phyloP scores from a whole-genome alignment of 1,284 basidiomycete species.

The Apiotrichum gracile region DNA sequence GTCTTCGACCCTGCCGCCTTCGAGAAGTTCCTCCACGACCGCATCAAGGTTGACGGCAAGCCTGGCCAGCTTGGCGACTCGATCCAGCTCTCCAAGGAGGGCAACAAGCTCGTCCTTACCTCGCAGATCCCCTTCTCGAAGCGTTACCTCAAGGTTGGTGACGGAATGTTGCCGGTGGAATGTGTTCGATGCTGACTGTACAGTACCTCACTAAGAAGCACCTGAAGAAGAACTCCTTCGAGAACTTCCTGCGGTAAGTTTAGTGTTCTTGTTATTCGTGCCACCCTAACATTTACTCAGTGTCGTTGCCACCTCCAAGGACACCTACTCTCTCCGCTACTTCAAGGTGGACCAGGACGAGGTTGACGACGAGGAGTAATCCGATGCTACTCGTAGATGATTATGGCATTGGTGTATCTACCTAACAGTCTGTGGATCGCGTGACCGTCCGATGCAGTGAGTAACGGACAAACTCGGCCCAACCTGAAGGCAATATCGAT shows the following conservation, averaged over 20 bases:
- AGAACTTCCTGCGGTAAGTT: constrained; percentile 46
- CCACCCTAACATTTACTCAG: constrained; percentile 39
- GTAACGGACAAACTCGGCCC: too few relatives aligned
- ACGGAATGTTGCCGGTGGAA: background rate
- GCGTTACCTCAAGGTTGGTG: constrained; percentile 56
- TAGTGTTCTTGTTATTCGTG: background rate
- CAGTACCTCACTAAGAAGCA: constrained; percentile 96
- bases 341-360: constrained; percentile 83
- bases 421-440: too few relatives aligned
- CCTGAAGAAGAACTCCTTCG: constrained; percentile 59
- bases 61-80: constrained; percentile 78
- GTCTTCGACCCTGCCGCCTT: constrained; percentile 88
- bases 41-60: constrained; percentile 69
- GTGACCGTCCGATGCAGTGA: too few relatives aligned
- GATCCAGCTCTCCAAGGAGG: constrained; percentile 73
- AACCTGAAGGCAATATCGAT: too few relatives aligned
- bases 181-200: background rate
- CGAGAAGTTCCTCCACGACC: constrained; percentile 89
- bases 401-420: background rate
- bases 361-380: constrained; percentile 48
- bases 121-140: constrained; percentile 83
- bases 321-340: constrained; percentile 83
- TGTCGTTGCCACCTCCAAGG: constrained; percentile 82
- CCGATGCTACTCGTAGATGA: background rate
- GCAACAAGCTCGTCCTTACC: constrained; percentile 71